A percentile compares a stretch with the other conserved stretches of the same genome.
Evolutionary conservation across 2,329 filamentous ascomycete species (phyloP).

Genomic region (Colletotrichum agaves): DNA sequence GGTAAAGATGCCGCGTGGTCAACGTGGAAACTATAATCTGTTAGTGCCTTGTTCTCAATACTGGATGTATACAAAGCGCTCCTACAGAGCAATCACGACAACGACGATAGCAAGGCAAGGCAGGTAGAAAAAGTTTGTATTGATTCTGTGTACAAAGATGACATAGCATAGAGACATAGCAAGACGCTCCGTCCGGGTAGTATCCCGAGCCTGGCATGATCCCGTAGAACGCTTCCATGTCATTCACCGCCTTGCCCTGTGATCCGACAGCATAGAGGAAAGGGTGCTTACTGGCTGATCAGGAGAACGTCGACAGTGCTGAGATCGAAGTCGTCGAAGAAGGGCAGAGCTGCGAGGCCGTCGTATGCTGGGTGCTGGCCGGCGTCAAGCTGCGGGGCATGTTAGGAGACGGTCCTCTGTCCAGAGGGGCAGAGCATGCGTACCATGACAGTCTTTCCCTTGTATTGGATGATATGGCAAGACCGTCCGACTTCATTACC

Average conservation of each 20-base stretch:
- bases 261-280: constrained; percentile 37
- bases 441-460: constrained; percentile 99
- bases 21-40: constrained; percentile 84
- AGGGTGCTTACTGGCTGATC: constrained; percentile 93
- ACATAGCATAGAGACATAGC: constrained; percentile 36
- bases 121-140: constrained; percentile 39
- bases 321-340: constrained; percentile 98
- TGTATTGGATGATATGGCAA: constrained; percentile 98
- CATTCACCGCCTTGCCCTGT: constrained; percentile 42
- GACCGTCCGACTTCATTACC: constrained; percentile 97
- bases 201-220: constrained; percentile 25
- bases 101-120: constrained; percentile 38
- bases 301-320: constrained; percentile 97
- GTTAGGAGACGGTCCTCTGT: not conserved
- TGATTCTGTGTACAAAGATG: constrained; percentile 38
- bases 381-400: constrained; percentile 79
- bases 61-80: not conserved
- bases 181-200: constrained; percentile 32
- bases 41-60: constrained; percentile 18
- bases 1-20: constrained; percentile 99
- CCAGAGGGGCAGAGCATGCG: constrained; percentile 25
- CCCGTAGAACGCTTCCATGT: constrained; percentile 28
- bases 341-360: constrained; percentile 90
- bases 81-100: constrained; percentile 29
- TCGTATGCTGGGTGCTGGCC: constrained; percentile 98